Base-by-base conservation (phyloP, 2,329 filamentous ascomycete genomes). In the Fusarium tupiense region DNA sequence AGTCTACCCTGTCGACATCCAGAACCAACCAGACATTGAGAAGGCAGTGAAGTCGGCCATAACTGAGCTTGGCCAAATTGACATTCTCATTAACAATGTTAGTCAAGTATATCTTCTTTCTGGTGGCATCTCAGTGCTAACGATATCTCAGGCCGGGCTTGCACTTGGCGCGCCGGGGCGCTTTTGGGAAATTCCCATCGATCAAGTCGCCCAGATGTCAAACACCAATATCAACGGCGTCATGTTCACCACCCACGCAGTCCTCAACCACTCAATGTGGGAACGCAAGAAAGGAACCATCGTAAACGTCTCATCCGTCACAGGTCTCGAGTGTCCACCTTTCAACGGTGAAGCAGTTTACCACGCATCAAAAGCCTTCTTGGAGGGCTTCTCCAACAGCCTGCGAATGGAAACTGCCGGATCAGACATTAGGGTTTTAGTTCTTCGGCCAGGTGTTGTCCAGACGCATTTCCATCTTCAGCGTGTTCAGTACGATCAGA, bases 221-320 rank as follows among this genome's bases (percentile, higher is more conserved):
- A 53, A 52, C 22, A 74, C 72, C 4, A 74, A 84, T 56, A 85
- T 85, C 11, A 86, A 86, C 24, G 72, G 63, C 8, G 59, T 67
- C 12, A 74, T 74, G 60, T 74, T 64, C 26, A 61, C 61, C 11
- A 74, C 62, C 8, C 56, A 86, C 84, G 77, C 83, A 83, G 84
- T 80, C 1, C 33, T 74, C 1, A 72, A 63, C 24, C 53, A 46
- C 3, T 60, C 60, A 2, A 74, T 74, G 66, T 44, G 64, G 41
- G 16, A 50, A 8, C 52, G 67, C 3, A 71, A 65, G 35, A 56
- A 44, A 19, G 72, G 72, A 9, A 65, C 64, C 1, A 74, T 71
- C 8, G 35, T 74, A 6, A 74, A 70, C 8, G 40, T 74, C 3
- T 61, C 67, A 3, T 73, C 71, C 1, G 44, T 66, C 5, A 73